Percentiles rank a stretch among this genome's conserved stretches.
Conservation (phyloP, 768 basidiomycete genomes). For the Russula sp. region DNA sequence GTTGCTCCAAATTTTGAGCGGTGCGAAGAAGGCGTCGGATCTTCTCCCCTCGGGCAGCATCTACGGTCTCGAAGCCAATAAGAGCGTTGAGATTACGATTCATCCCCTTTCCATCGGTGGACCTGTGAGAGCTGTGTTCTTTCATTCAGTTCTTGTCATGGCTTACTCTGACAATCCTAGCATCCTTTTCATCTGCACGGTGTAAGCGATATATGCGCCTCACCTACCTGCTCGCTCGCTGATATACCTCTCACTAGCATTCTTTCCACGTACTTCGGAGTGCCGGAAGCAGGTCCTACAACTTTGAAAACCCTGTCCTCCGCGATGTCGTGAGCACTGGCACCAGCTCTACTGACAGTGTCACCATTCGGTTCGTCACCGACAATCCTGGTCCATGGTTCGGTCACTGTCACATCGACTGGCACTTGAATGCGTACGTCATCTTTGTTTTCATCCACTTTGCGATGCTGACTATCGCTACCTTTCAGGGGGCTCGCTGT, state of each 20-base stretch:
- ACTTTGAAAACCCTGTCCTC: slow-evolving; percentile 34
- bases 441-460: neutral
- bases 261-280: slow-evolving; percentile 22
- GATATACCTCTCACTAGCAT: slow-evolving; percentile 11
- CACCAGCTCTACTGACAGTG: neutral
- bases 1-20: slow-evolving; percentile 53
- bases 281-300: slow-evolving; percentile 17
- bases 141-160: neutral
- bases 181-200: slow-evolving; percentile 18
- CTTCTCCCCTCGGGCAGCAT: slow-evolving; percentile 45
- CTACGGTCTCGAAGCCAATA: slow-evolving; percentile 40
- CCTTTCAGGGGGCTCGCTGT: slow-evolving; percentile 16
- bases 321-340: slow-evolving; percentile 37
- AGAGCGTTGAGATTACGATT: slow-evolving; percentile 42
- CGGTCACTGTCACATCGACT: slow-evolving; percentile 30
- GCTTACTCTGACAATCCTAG: neutral
- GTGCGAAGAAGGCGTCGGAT: slow-evolving; percentile 38
- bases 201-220: neutral
- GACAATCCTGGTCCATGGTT: slow-evolving; percentile 29
- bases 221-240: neutral
- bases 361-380: slow-evolving; percentile 27
- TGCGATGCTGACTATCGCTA: neutral
- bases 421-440: slow-evolving; percentile 25
- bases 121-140: slow-evolving; percentile 20
- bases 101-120: slow-evolving; percentile 35